Evolutionary conservation across 441 rosid genomes (phyloP), one percentile per base, ranked within the genome.

Genomic region (Cnidoscolus chayamansa): DNA sequence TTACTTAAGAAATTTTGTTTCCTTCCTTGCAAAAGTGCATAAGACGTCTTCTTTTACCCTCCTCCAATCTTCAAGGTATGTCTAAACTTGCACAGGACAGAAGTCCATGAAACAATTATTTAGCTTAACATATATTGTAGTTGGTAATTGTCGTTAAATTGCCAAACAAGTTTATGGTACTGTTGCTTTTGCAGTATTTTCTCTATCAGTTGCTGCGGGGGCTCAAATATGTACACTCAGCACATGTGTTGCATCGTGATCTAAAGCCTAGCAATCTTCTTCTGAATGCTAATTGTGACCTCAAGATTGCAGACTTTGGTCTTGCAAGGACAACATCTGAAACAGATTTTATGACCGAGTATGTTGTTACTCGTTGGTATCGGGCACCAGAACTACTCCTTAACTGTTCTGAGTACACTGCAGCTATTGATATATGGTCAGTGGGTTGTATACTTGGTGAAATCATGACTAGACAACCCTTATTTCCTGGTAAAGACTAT

Each of bases 391-490:
- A 92, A 76, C 79, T 94, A 78, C 97, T 94, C 30, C 93, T 89
- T 32, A 92, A 90, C 72, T 94, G 97, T 79, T 89, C 97, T 2
- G 96, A 92, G 76, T 94, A 94, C 77, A 94, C 98, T 51, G 97
- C 94, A 51, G 98, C 98, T 15, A 92, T 94, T 16, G 98, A 94
- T 81, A 88, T 92, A 49, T 94, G 98, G 98, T 94, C 98, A 11
- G 98, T 94, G 49, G 98, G 98, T 72, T 94, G 98, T 81, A 89
- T 94, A 66, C 87, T 94, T 8, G 97, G 97, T 71, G 98, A 94
- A 80, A 89, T 86, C 32, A 85, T 88, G 85, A 88, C 92, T 25
- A 80, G 91, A 1, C 82, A 88, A 74, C 94, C 98, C 8, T 79
- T 90, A 47, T 94, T 94, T 82, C 97, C 97, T 3, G 98, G 98